Evolutionary conservation across 331 rosid species (phyloP).

Genomic region (Rosa hybrid): DNA sequence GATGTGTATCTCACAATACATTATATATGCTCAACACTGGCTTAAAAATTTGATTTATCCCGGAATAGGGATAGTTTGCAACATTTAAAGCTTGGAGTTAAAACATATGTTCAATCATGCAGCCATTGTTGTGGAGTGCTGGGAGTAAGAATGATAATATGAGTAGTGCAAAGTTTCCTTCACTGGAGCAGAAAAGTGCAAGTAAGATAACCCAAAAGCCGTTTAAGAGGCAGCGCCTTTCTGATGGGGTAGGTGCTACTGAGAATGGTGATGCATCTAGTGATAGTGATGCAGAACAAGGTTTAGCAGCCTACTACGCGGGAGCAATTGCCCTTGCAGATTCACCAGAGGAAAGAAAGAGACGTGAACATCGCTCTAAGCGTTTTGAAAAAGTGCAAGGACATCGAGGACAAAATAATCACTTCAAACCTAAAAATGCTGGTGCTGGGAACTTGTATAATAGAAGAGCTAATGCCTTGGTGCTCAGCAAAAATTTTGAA

Average conservation of each 20-base stretch:
- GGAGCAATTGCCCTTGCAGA: constrained; percentile 71
- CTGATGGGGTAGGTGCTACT: constrained; percentile 44
- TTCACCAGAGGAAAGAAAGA: constrained; percentile 88
- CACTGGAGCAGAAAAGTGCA: constrained; percentile 55
- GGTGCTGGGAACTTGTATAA: constrained; percentile 67
- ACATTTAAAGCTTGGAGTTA: not conserved
- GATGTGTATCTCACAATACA: not conserved
- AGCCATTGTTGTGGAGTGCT: constrained; percentile 58
- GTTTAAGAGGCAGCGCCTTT: constrained; percentile 77
- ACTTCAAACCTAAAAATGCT: constrained; percentile 54
- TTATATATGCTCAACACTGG: not conserved
- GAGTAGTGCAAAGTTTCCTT: constrained; percentile 50
- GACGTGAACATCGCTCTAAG: constrained; percentile 90
- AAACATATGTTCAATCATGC: constrained; percentile 20
- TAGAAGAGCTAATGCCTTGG: constrained; percentile 83
- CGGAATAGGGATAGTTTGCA: not conserved
- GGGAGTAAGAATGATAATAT: constrained; percentile 53
- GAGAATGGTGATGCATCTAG: constrained; percentile 79
- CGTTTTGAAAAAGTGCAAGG: constrained; percentile 91
- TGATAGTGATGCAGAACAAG: constrained; percentile 89
- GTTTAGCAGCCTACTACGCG: constrained; percentile 62
- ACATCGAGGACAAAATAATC: constrained; percentile 53
- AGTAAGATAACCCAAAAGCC: constrained; percentile 57
- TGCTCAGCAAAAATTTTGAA: constrained; percentile 74
- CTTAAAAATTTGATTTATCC: not conserved